phyloP scores from a whole-genome alignment of 352 stramenopile species.

The Pythium coloratum region DNA sequence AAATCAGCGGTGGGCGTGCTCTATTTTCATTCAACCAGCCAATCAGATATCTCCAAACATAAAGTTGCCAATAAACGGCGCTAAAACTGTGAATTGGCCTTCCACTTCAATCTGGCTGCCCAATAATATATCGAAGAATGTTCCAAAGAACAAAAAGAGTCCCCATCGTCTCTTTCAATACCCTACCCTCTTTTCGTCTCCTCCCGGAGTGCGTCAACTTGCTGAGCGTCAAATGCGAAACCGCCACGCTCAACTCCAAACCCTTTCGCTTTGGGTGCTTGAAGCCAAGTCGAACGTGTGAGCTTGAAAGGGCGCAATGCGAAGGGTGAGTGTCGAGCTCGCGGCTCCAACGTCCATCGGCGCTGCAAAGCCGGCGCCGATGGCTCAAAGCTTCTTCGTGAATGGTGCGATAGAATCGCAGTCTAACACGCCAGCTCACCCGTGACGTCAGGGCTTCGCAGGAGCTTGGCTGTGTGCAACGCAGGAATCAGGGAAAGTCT shows the following conservation, averaged over 20 bases:
- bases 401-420: conserved; percentile 1
- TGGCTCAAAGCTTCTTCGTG: neutral
- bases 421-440: neutral
- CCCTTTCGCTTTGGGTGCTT: neutral
- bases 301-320: neutral
- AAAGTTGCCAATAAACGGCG: conserved; percentile 22
- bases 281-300: neutral
- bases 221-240: neutral
- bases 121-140: conserved; percentile 3
- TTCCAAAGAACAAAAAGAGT: conserved; percentile 14
- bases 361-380: neutral
- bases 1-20: neutral
- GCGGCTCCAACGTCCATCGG: neutral
- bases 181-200: neutral
- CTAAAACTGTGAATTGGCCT: conserved; percentile 1
- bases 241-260: neutral
- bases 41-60: conserved; percentile 13
- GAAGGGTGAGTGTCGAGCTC: neutral
- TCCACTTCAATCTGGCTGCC: conserved; percentile 1
- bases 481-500: neutral
- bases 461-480: neutral
- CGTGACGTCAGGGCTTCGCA: neutral
- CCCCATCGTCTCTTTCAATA: neutral
- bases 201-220: neutral
- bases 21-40: conserved; percentile 25